phyloP scores from a whole-genome alignment of 768 basidiomycete species.

The Omphalotus guepiniiformis region DNA sequence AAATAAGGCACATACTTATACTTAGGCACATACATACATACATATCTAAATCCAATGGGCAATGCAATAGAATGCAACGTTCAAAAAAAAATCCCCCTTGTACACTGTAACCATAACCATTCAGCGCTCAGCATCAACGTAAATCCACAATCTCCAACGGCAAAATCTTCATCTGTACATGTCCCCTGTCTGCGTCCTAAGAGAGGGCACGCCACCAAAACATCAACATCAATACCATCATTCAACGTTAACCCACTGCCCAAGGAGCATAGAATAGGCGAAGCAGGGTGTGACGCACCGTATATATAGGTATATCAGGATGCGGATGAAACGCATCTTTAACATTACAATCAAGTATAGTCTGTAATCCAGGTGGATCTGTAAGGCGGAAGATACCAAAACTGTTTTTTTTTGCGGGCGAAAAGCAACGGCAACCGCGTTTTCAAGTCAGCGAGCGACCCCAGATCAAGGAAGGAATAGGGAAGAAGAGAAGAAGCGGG shows the following conservation, averaged over 20 bases:
- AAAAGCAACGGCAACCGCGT: too few relatives aligned
- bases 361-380: slow-evolving; percentile 77
- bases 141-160: slow-evolving; percentile 83
- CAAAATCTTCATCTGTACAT: slow-evolving; percentile 73
- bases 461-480: too few relatives aligned
- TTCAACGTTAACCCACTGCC: background rate
- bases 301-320: slow-evolving; percentile 79
- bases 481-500: too few relatives aligned
- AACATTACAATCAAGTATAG: slow-evolving; percentile 61
- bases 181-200: slow-evolving; percentile 82
- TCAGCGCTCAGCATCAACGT: too few relatives aligned
- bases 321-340: slow-evolving; percentile 87
- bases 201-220: slow-evolving; percentile 1
- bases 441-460: too few relatives aligned
- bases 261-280: background rate
- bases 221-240: background rate
- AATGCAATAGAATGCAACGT: too few relatives aligned
- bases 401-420: too few relatives aligned
- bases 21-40: too few relatives aligned
- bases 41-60: too few relatives aligned
- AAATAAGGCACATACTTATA: too few relatives aligned
- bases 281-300: slow-evolving; percentile 45
- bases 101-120: too few relatives aligned
- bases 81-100: too few relatives aligned
- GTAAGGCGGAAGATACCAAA: slow-evolving; percentile 90